Conservation (phyloP, 208 protist species). For the Tritrichomonas musculus region DNA sequence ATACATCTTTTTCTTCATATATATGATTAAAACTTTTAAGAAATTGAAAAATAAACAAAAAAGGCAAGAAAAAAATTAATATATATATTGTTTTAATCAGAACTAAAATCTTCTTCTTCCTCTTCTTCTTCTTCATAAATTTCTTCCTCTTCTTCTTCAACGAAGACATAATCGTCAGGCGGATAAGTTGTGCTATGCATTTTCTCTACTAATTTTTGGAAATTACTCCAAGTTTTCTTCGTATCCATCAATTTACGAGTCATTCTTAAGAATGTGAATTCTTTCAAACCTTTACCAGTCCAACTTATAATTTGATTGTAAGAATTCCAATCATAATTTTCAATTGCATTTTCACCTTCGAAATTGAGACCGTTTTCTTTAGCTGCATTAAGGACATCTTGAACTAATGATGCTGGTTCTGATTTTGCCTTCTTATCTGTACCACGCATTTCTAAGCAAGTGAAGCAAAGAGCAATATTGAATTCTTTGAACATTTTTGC, state of each 20-base stretch:
- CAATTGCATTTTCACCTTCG: neutral
- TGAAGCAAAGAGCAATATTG: neutral
- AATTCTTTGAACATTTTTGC: neutral
- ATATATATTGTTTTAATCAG: no score
- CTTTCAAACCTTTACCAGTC: neutral
- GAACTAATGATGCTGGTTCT: neutral
- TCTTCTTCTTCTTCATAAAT: no score
- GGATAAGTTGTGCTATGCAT: neutral
- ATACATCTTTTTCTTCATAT: no score
- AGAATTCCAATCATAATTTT: neutral
- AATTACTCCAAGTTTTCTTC: neutral
- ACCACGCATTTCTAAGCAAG: neutral
- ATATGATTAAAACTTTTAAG: no score
- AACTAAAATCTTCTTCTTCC: no score
- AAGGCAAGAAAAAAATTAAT: no score
- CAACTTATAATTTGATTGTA: neutral
- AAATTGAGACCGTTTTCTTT: neutral
- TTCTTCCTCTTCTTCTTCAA: no score
- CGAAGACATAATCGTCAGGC: no score
- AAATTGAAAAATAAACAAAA: no score
- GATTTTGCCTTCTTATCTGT: neutral
- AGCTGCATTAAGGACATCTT: neutral
- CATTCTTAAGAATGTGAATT: neutral
- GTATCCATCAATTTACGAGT: neutral
- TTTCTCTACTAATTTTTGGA: neutral